Conservation (phyloP, 352 stramenopile species). For the Globisporangium barbulae region DNA sequence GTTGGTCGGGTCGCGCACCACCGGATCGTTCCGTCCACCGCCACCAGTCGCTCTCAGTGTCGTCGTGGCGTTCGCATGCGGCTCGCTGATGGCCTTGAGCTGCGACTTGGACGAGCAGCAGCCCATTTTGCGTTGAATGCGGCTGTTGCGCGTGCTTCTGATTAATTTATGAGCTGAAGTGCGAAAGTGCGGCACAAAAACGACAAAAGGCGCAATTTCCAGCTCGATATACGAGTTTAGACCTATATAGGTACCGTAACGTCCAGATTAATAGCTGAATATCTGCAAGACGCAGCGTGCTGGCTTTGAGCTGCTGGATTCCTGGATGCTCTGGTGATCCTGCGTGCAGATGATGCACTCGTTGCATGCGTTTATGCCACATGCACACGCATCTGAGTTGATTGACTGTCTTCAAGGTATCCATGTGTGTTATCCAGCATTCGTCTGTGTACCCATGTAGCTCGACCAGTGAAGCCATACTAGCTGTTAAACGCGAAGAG, state of each 20-base stretch:
- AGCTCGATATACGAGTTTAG: background rate
- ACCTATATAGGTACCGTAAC: background rate
- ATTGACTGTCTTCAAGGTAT: background rate
- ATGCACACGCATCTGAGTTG: background rate
- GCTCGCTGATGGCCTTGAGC: slow-evolving; percentile 32
- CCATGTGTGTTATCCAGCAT: background rate
- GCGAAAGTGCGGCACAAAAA: background rate
- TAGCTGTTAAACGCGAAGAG: slow-evolving; percentile 9
- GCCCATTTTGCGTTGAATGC: slow-evolving; percentile 37
- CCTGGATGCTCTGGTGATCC: background rate
- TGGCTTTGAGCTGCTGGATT: background rate
- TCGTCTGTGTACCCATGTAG: slow-evolving; percentile 3
- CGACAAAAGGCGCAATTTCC: background rate
- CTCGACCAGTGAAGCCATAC: background rate
- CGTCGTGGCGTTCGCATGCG: slow-evolving; percentile 13
- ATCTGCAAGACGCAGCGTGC: background rate
- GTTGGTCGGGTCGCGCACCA: slow-evolving; percentile 37
- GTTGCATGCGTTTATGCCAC: background rate
- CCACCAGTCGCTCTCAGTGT: slow-evolving; percentile 14
- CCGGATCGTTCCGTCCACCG: background rate
- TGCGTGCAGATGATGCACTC: background rate
- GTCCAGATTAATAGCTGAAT: background rate
- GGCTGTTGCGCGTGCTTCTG: background rate
- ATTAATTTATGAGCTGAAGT: background rate
- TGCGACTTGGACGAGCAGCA: slow-evolving; percentile 67